Conservation (phyloP, 371 early-diverging fungal species). For the Thermomucor indicae-seudaticae region DNA sequence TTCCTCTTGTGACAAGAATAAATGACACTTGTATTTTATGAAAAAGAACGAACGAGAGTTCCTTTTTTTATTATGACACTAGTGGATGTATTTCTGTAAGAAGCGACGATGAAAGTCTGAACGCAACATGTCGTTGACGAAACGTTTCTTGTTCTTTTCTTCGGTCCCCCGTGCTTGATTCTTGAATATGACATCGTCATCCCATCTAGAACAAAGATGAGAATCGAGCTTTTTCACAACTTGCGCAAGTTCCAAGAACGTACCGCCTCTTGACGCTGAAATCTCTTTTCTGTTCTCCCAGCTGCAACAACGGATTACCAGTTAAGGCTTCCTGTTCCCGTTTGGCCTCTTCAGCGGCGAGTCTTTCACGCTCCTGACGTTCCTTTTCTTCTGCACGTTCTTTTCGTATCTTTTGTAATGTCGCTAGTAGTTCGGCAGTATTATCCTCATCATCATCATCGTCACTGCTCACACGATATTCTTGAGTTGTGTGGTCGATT, state of each 20-base stretch:
- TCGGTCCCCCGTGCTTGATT: constrained; percentile 90
- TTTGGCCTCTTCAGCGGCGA: constrained; percentile 48
- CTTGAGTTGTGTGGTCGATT: constrained; percentile 2
- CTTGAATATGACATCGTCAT: constrained; percentile 96
- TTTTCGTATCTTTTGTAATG: constrained; percentile 91
- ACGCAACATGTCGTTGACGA: constrained; percentile 93
- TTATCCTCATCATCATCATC: constrained; percentile 91
- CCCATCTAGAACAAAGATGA: constrained; percentile 82
- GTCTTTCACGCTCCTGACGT: constrained; percentile 66
- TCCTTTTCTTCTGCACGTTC: constrained; percentile 93
- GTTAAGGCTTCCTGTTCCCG: constrained; percentile 58
- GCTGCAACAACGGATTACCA: constrained; percentile 82
- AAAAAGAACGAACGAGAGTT: too few species aligned
- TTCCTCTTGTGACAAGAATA: too few species aligned
- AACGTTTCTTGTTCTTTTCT: constrained; percentile 86
- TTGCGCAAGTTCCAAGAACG: too few species aligned
- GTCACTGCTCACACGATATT: constrained; percentile 11
- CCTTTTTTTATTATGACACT: too few species aligned
- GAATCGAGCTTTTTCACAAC: too few species aligned
- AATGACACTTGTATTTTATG: too few species aligned
- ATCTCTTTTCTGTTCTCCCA: constrained; percentile 51
- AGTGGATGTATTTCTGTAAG: constrained; percentile 85
- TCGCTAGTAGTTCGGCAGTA: constrained; percentile 83
- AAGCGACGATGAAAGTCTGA: constrained; percentile 96
- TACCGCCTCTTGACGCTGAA: constrained; percentile 88